These are phyloP conservation scores for Boletus semigastroideus DNA, from an alignment of 1,284 basidiomycete species.

Conservation along the genomic window DNA sequence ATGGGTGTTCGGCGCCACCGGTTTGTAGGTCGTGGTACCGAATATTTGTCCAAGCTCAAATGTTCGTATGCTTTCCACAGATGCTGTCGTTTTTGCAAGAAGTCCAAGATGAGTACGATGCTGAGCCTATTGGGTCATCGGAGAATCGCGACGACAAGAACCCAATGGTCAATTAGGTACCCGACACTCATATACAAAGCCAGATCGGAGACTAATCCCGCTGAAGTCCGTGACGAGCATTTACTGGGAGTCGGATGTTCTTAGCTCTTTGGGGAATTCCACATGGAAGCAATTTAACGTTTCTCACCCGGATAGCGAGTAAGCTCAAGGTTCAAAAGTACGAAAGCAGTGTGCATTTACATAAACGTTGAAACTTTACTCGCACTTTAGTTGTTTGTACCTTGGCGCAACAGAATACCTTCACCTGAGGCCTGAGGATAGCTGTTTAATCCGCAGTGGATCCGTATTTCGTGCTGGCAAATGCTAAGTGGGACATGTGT, in stretches of 20 bases:
- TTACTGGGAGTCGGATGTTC: too few relatives aligned
- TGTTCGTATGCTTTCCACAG: slow-evolving; percentile 34
- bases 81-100: slow-evolving; percentile 54
- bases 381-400: neutral
- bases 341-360: too few relatives aligned
- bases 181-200: neutral
- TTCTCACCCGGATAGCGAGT: too few relatives aligned
- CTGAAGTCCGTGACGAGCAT: neutral
- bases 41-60: neutral
- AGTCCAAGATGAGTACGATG: slow-evolving; percentile 46
- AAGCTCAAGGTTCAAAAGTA: too few relatives aligned
- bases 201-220: neutral
- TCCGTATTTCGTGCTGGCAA: too few relatives aligned
- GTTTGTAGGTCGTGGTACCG: slow-evolving; percentile 51
- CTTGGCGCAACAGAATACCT: neutral
- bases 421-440: neutral
- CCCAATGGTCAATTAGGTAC: neutral
- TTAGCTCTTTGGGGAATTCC: neutral
- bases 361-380: too few relatives aligned
- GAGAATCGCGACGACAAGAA: neutral
- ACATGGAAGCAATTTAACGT: neutral
- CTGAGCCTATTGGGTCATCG: neutral
- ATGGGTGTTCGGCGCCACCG: slow-evolving; percentile 75
- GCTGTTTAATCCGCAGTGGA: neutral
- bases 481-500: too few relatives aligned